Conservation (phyloP, 2,329 filamentous ascomycete species). For the Pseudonectria foliicola region DNA sequence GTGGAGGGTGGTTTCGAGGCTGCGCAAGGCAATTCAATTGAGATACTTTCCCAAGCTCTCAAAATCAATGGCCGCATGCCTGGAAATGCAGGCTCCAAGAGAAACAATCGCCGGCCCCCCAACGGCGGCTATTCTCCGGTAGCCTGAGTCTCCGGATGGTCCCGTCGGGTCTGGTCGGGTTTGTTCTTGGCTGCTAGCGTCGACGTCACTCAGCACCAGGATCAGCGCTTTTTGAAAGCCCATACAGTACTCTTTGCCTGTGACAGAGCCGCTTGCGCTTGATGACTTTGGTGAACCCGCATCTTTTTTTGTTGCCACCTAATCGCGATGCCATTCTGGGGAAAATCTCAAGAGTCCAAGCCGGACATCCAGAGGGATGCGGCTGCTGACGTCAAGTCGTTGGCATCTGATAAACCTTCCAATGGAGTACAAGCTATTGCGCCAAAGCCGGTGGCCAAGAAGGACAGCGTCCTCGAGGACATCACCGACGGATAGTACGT, state of each 20-base stretch:
- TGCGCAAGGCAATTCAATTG: constrained; percentile 14
- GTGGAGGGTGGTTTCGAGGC: constrained; percentile 16
- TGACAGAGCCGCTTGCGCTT: background rate
- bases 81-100: constrained; percentile 27
- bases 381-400: constrained; percentile 34
- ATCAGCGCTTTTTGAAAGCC: too few relatives aligned
- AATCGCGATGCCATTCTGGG: constrained; percentile 36
- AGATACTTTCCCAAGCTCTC: constrained; percentile 23
- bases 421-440: constrained; percentile 49
- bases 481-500: constrained; percentile 73
- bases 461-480: constrained; percentile 71
- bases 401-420: constrained; percentile 44
- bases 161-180: constrained; percentile 19
- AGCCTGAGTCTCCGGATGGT: background rate
- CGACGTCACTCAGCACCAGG: constrained; percentile 13
- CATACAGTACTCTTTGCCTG: background rate
- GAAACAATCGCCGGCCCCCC: constrained; percentile 1
- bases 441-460: constrained; percentile 48
- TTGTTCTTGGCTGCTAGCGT: constrained; percentile 2
- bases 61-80: constrained; percentile 22
- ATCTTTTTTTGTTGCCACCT: background rate
- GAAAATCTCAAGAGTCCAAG: constrained; percentile 30
- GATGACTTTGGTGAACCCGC: background rate
- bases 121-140: constrained; percentile 25
- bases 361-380: constrained; percentile 21